A percentile compares a stretch with the other conserved stretches of the same genome.
These are phyloP conservation scores for Helichrysum umbraculigerum DNA, from an alignment of 129 eudicot genomes.

Conservation along the genomic window DNA sequence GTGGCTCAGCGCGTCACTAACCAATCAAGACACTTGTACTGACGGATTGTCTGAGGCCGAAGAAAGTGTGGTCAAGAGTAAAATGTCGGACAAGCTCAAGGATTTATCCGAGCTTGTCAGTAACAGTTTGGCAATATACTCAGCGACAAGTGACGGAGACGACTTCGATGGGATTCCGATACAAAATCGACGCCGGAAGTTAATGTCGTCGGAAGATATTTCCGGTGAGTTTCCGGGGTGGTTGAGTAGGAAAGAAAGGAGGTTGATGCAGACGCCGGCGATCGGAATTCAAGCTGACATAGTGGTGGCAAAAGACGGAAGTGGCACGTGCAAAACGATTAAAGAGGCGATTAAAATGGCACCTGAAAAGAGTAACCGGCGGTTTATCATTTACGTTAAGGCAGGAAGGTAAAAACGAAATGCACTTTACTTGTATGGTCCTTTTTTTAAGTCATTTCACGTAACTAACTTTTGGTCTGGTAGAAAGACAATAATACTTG, in stretches of 20 bases:
- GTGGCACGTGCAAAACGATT: constrained; percentile 66
- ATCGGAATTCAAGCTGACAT: constrained; percentile 61
- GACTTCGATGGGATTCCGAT: constrained; percentile 55
- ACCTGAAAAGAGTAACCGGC: constrained; percentile 55
- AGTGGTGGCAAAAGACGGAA: constrained; percentile 74
- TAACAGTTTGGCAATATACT: constrained; percentile 64
- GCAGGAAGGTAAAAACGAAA: constrained; percentile 73
- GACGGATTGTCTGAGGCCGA: constrained; percentile 56
- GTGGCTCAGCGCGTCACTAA: constrained; percentile 92
- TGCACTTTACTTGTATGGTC: background rate
- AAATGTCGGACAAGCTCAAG: constrained; percentile 44
- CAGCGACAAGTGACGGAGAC: constrained; percentile 39
- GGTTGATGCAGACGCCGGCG: constrained; percentile 53
- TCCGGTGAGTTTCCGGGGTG: constrained; percentile 51
- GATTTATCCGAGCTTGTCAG: constrained; percentile 75
- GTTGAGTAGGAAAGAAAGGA: constrained; percentile 61
- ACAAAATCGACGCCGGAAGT: constrained; percentile 57
- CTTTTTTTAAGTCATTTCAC: background rate
- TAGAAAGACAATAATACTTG: constrained; percentile 17
- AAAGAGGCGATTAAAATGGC: constrained; percentile 80
- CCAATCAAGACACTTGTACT: constrained; percentile 85
- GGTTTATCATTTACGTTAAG: constrained; percentile 69
- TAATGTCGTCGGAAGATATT: constrained; percentile 26
- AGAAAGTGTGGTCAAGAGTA: constrained; percentile 47
- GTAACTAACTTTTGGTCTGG: constrained; percentile 24